A percentile compares a stretch with the other conserved stretches of the same genome.
Conservation (phyloP, 2,329 filamentous ascomycete species). For the Pseudocercospora fijiensis region DNA sequence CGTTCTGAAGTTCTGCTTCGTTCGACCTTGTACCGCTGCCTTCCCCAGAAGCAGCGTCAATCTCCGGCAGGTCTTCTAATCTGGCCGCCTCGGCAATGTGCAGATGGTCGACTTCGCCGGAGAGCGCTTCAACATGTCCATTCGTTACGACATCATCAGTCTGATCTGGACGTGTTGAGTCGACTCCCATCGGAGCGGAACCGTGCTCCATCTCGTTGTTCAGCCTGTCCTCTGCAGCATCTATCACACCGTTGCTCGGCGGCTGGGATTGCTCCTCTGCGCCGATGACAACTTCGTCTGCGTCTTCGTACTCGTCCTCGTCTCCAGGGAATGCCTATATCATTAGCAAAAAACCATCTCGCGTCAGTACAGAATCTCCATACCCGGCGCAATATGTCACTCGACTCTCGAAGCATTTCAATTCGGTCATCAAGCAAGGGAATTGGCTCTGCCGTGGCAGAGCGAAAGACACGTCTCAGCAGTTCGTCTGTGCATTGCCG, state of each 20-base stretch:
- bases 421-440: slow-evolving; percentile 78
- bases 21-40: slow-evolving; percentile 6
- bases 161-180: not conserved
- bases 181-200: not conserved
- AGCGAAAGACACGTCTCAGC: slow-evolving; percentile 77
- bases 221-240: not conserved
- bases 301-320: slow-evolving; percentile 19
- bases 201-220: not conserved
- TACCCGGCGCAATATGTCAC: slow-evolving; percentile 61
- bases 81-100: not conserved
- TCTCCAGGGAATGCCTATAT: slow-evolving; percentile 22
- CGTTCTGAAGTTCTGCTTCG: not conserved
- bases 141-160: not conserved
- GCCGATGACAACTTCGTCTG: slow-evolving; percentile 2
- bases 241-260: not conserved
- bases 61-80: slow-evolving; percentile 17
- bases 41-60: slow-evolving; percentile 14
- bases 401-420: slow-evolving; percentile 77
- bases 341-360: slow-evolving; percentile 14
- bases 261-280: not conserved
- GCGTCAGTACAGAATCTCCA: not conserved
- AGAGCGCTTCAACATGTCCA: not conserved
- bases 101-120: not conserved
- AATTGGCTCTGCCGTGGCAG: slow-evolving; percentile 80
- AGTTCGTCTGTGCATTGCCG: slow-evolving; percentile 66